A percentile compares a stretch with the other conserved stretches of the same genome.
Evolutionary conservation across 495 filamentous ascomycete genomes (phyloP).

Genomic region (Amorphotheca resinae): DNA sequence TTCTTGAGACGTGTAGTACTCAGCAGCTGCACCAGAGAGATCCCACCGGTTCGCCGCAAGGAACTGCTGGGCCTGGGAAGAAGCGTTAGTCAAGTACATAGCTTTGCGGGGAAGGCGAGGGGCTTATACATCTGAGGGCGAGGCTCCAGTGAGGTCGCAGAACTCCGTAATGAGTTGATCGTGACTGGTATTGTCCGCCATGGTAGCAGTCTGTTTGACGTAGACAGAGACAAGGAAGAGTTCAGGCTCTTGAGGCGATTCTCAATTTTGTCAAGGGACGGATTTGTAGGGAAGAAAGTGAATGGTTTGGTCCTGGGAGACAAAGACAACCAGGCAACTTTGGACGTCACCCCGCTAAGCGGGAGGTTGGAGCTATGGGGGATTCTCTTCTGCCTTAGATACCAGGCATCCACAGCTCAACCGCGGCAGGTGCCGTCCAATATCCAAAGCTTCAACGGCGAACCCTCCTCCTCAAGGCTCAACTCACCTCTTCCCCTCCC

Average conservation of each 20-base stretch:
- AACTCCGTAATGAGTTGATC: slow-evolving; percentile 64
- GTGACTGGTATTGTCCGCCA: slow-evolving; percentile 47
- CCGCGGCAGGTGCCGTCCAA: too few species aligned
- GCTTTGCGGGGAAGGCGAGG: not conserved
- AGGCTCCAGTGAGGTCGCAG: slow-evolving; percentile 54
- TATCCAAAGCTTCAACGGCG: slow-evolving; percentile 17
- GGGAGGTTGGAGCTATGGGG: slow-evolving; percentile 1
- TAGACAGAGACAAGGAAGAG: not conserved
- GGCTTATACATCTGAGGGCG: slow-evolving; percentile 47
- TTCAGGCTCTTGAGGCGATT: not conserved
- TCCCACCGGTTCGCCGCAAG: slow-evolving; percentile 59
- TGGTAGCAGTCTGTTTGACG: slow-evolving; percentile 15
- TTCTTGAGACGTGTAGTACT: slow-evolving; percentile 61
- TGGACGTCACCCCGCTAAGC: slow-evolving; percentile 2
- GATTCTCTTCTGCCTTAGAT: slow-evolving; percentile 1
- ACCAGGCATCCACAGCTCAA: too few species aligned
- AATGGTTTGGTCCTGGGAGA: not conserved
- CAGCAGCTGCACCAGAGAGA: slow-evolving; percentile 48
- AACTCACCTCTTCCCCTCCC: slow-evolving; percentile 1
- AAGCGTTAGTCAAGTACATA: not conserved
- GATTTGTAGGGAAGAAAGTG: too few species aligned
- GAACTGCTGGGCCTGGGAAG: slow-evolving; percentile 53
- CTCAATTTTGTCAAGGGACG: too few species aligned
- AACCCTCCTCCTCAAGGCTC: not conserved
- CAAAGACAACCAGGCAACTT: not conserved